These are phyloP conservation scores for Syncephalis fuscata DNA, from an alignment of 371 early-diverging fungal genomes.

Conservation along the genomic window DNA sequence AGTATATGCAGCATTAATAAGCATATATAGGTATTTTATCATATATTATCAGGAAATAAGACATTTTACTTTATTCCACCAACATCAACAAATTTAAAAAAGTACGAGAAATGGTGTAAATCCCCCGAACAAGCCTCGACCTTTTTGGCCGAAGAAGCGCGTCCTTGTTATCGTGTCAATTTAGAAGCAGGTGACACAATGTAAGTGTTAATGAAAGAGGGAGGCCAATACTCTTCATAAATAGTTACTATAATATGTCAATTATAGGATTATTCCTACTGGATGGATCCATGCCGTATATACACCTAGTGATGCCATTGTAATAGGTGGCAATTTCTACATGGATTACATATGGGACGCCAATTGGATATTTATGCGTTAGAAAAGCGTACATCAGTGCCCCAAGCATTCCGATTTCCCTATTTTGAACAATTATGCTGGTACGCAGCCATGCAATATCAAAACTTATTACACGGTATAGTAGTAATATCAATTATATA, in stretches of 20 bases:
- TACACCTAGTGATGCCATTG: constrained; percentile 70
- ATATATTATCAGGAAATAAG: constrained; percentile 67
- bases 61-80: constrained; percentile 79
- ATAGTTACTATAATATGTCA: background rate
- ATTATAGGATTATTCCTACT: constrained; percentile 65
- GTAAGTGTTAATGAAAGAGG: constrained; percentile 25
- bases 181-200: constrained; percentile 58
- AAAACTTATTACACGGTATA: constrained; percentile 4
- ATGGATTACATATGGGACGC: constrained; percentile 45
- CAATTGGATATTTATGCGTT: constrained; percentile 52
- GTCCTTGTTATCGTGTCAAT: constrained; percentile 45
- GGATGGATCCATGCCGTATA: constrained; percentile 94
- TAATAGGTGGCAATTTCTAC: constrained; percentile 90
- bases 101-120: constrained; percentile 74
- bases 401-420: constrained; percentile 72
- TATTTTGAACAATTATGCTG: constrained; percentile 64
- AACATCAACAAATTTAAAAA: constrained; percentile 57
- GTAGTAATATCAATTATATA: background rate
- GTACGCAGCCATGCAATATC: constrained; percentile 20
- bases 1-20: background rate
- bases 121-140: constrained; percentile 63
- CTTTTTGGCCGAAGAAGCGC: constrained; percentile 65
- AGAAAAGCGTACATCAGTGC: constrained; percentile 61
- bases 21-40: constrained; percentile 45
- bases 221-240: no score